Base-by-base conservation (phyloP, 2,329 filamentous ascomycete species). In the Leptographium flavum region DNA sequence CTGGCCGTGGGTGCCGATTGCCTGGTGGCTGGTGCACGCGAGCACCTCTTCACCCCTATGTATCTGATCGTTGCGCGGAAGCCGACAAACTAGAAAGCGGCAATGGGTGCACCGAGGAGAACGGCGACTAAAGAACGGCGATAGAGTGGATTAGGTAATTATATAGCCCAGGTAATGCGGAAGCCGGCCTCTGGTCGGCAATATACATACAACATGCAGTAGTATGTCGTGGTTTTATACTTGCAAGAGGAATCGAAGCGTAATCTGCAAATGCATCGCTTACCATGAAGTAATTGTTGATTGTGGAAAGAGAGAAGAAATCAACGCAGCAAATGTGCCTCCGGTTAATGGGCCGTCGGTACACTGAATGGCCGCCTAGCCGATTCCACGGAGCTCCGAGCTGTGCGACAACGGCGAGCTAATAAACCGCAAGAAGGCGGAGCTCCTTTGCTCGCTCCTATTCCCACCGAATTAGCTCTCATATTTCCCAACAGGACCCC, bases 41-140 rank as follows among this genome's bases (percentile, higher is more conserved):
- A 88, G 68, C 84, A 94, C 63, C 74, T 96, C n/a, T 96, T 96
- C 67, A 96, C 90, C 2, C 90, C 90, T 46, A 96, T 96, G 90
- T 95, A 94, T 68, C 70, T 96, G 59, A 95, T 95, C 86, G 77
- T 95, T 48, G 90, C 79, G 49, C 79, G 85, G 66, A 95, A 95
- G 73, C 87, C 90, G 4, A 55, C 56, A 43, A 59, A 66, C 53
- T 47, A 45, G 40, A 8, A 8, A 13, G 40, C 27, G 10, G 13
- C 19, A 15, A 13, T 21, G 28, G n/a, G 27, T 3, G 19, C 6
- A 30, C n/a, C 5, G n/a, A n/a, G n/a, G n/a, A n/a, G n/a, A n/a
- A n/a, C n/a, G n/a, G n/a, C n/a, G n/a, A n/a, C n/a, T n/a, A n/a
- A 35, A 17, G 32, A 17, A 35, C n/a, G n/a, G 32, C 32, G 32